phyloP scores from a whole-genome alignment of 768 basidiomycete species.

The Rubroboletus satanas region DNA sequence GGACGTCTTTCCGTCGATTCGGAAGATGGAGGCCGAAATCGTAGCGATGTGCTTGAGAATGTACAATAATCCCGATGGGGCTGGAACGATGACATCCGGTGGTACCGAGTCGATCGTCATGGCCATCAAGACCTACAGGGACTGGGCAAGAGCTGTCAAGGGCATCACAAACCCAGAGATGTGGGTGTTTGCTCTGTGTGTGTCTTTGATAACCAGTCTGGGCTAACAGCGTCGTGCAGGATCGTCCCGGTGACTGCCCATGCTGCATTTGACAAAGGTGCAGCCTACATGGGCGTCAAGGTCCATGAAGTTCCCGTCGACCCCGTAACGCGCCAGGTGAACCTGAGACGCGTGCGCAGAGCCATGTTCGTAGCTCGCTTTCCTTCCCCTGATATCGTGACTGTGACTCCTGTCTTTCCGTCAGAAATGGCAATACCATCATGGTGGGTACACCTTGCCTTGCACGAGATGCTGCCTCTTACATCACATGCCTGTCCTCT shows the following conservation, averaged over 20 bases:
- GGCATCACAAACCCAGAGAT: slow-evolving; percentile 92
- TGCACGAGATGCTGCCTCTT: not conserved
- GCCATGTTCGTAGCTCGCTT: slow-evolving; percentile 66
- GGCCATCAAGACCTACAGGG: slow-evolving; percentile 91
- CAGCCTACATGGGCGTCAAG: slow-evolving; percentile 85
- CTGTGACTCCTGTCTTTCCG: slow-evolving; percentile 1
- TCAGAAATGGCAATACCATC: slow-evolving; percentile 83
- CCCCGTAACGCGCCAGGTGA: slow-evolving; percentile 67
- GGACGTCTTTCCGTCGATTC: slow-evolving; percentile 85
- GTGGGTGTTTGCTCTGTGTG: slow-evolving; percentile 39
- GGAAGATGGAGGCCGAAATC: slow-evolving; percentile 97
- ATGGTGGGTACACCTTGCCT: slow-evolving; percentile 47
- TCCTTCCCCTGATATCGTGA: not conserved
- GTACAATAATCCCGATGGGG: slow-evolving; percentile 81
- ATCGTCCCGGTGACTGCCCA: slow-evolving; percentile 83
- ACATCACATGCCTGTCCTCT: not conserved
- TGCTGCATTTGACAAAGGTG: slow-evolving; percentile 94
- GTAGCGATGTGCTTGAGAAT: slow-evolving; percentile 83
- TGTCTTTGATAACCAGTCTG: not conserved
- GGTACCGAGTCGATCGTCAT: slow-evolving; percentile 97
- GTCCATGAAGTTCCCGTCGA: slow-evolving; percentile 84
- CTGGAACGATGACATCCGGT: slow-evolving; percentile 91
- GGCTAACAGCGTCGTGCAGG: slow-evolving; percentile 38
- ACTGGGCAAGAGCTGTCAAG: slow-evolving; percentile 83
- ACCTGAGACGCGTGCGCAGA: slow-evolving; percentile 70